phyloP scores from a whole-genome alignment of 345 rosid species.

The Kandelia obovata region DNA sequence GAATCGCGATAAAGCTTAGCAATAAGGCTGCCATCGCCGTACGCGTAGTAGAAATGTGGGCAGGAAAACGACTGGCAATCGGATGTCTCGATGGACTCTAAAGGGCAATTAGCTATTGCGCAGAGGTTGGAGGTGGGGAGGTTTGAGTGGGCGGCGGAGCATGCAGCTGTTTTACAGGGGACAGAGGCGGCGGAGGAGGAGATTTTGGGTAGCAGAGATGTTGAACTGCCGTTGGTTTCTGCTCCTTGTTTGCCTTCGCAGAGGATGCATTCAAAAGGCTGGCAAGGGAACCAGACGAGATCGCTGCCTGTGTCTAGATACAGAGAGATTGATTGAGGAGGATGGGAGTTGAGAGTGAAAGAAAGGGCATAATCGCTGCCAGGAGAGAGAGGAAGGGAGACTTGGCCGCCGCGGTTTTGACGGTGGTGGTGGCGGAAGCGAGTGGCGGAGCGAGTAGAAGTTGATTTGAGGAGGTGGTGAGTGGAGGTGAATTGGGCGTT shows the following conservation, averaged over 20 bases:
- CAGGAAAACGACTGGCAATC: constrained; percentile 68
- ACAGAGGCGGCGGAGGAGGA: constrained; percentile 52
- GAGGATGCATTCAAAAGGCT: constrained; percentile 82
- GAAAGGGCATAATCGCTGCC: constrained; percentile 88
- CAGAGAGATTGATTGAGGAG: constrained; percentile 56
- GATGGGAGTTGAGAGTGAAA: constrained; percentile 44
- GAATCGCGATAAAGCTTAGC: constrained; percentile 60
- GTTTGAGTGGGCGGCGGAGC: constrained; percentile 81
- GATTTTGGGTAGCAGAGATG: constrained; percentile 32
- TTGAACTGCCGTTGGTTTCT: constrained; percentile 3
- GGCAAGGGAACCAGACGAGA: constrained; percentile 95
- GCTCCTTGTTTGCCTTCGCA: constrained; percentile 60
- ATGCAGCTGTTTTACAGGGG: constrained; percentile 60
- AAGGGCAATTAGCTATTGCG: constrained; percentile 74
- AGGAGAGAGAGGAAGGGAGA: constrained; percentile 82
- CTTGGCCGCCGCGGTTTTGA: constrained; percentile 35
- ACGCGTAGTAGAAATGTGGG: constrained; percentile 85
- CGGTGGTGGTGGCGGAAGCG: constrained; percentile 58
- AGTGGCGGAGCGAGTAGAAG: constrained; percentile 64
- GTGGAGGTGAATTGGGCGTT: constrained; percentile 48
- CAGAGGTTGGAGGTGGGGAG: constrained; percentile 70
- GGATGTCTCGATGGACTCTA: constrained; percentile 67
- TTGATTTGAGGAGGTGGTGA: constrained; percentile 74
- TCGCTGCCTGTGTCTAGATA: constrained; percentile 96
- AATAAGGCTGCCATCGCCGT: constrained; percentile 85